Evolutionary conservation across 164 flowering plant species (phyloP).

Genomic region (Tetracentron sinense): DNA sequence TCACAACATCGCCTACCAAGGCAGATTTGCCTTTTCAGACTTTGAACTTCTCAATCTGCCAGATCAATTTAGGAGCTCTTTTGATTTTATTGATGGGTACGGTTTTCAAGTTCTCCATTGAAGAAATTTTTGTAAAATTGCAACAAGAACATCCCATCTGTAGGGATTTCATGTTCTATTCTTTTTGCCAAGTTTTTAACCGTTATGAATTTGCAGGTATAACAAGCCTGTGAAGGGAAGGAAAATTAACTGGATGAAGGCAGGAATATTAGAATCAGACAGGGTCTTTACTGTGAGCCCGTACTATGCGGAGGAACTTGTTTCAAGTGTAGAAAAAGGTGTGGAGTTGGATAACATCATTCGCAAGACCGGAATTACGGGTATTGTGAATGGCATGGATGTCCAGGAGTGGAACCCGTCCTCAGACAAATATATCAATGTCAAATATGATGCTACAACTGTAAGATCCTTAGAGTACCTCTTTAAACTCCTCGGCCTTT

Average conservation of each 20-base stretch:
- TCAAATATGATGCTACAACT: conserved; percentile 64
- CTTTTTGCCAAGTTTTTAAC: background rate
- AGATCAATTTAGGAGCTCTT: conserved; percentile 55
- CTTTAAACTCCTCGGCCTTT: background rate
- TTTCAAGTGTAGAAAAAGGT: conserved; percentile 62
- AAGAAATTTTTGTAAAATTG: background rate
- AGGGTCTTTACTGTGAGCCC: conserved; percentile 80
- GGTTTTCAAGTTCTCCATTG: background rate
- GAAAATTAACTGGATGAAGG: conserved; percentile 98
- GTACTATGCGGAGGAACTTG: conserved; percentile 77
- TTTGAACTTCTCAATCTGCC: conserved; percentile 75
- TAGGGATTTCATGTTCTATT: background rate
- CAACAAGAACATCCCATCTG: background rate
- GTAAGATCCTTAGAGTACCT: conserved; percentile 37
- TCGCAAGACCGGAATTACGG: conserved; percentile 44
- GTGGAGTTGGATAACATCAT: conserved; percentile 63
- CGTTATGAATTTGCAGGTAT: conserved; percentile 39
- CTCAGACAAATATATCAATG: conserved; percentile 56
- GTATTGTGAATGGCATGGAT: conserved; percentile 94
- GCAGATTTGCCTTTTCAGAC: conserved; percentile 79
- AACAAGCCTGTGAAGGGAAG: conserved; percentile 84
- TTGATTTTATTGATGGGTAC: conserved; percentile 94
- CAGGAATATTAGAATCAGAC: conserved; percentile 77
- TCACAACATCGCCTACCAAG: conserved; percentile 94
- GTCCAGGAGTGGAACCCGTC: conserved; percentile 90